phyloP scores from a whole-genome alignment of 345 rosid species.

The Rhizophora apiculata region DNA sequence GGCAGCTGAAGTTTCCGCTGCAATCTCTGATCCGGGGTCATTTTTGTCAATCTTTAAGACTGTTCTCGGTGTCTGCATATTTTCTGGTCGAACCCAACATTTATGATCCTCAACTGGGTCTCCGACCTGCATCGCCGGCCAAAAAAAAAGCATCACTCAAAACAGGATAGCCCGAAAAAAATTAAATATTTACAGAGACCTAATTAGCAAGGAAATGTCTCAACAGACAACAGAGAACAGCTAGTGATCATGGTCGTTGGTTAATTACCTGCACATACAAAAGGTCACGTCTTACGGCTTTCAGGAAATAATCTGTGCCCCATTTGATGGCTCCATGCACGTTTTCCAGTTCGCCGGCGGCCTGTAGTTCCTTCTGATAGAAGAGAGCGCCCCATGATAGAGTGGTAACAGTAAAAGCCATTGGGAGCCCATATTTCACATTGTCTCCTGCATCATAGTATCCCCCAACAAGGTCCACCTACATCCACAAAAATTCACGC shows the following conservation, averaged over 20 bases:
- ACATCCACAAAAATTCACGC: neutral
- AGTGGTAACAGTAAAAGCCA: slow-evolving; percentile 89
- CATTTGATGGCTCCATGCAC: slow-evolving; percentile 59
- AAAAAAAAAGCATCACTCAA: neutral
- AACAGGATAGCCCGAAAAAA: too few relatives aligned
- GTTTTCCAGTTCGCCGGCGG: slow-evolving; percentile 49
- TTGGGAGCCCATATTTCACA: slow-evolving; percentile 78
- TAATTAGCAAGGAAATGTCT: neutral
- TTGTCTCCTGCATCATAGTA: slow-evolving; percentile 98
- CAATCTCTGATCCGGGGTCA: slow-evolving; percentile 73
- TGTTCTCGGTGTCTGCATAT: slow-evolving; percentile 71
- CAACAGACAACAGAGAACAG: neutral
- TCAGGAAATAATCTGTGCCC: slow-evolving; percentile 94
- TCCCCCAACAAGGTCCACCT: slow-evolving; percentile 83
- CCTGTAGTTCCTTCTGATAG: slow-evolving; percentile 45
- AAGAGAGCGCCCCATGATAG: slow-evolving; percentile 64
- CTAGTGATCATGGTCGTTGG: neutral
- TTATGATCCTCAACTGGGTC: slow-evolving; percentile 71
- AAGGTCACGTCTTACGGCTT: slow-evolving; percentile 40
- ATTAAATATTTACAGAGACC: neutral
- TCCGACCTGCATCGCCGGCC: slow-evolving; percentile 47
- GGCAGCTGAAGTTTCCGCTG: slow-evolving; percentile 80
- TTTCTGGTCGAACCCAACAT: slow-evolving; percentile 83
- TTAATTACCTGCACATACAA: slow-evolving; percentile 67
- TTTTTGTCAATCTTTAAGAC: slow-evolving; percentile 51